Percentiles rank a stretch among this genome's conserved stretches.
Evolutionary conservation across 2,329 filamentous ascomycete species (phyloP).

Genomic region (Colletotrichum tanaceti): DNA sequence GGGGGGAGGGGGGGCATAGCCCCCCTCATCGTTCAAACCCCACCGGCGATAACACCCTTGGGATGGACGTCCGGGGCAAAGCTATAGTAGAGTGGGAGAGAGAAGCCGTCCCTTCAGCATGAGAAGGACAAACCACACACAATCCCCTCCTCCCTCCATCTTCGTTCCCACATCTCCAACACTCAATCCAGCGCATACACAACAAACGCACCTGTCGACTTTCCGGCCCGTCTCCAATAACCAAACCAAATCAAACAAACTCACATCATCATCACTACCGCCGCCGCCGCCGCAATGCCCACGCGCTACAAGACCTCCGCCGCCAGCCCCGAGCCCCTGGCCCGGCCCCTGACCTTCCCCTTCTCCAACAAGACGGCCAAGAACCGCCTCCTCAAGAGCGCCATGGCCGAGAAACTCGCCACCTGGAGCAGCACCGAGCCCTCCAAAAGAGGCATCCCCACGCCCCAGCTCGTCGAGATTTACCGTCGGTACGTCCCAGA

Average conservation of each 20-base stretch:
- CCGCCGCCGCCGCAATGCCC: slow-evolving; percentile 15
- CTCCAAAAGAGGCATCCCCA: slow-evolving; percentile 58
- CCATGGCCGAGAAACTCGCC: slow-evolving; percentile 74
- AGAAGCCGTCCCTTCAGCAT: neutral
- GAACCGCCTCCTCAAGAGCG: slow-evolving; percentile 75
- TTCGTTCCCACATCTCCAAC: too few species aligned
- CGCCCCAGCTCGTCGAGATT: slow-evolving; percentile 59
- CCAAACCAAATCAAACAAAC: too few species aligned
- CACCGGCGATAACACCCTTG: too few species aligned
- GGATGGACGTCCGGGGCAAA: neutral
- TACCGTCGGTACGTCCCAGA: slow-evolving; percentile 58
- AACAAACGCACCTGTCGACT: too few species aligned
- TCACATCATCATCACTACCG: too few species aligned
- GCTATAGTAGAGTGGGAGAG: neutral
- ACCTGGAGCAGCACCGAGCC: slow-evolving; percentile 68
- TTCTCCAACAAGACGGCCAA: slow-evolving; percentile 67
- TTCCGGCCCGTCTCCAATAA: neutral
- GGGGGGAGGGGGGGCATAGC: neutral
- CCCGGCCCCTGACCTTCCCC: slow-evolving; percentile 58
- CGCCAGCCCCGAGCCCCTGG: slow-evolving; percentile 47
- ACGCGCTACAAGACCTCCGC: slow-evolving; percentile 19
- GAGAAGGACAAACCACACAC: neutral
- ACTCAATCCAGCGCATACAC: neutral
- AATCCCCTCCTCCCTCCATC: neutral
- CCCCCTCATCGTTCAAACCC: neutral